Conservation (phyloP, 768 basidiomycete species). For the Mrakia hoshinonis region DNA sequence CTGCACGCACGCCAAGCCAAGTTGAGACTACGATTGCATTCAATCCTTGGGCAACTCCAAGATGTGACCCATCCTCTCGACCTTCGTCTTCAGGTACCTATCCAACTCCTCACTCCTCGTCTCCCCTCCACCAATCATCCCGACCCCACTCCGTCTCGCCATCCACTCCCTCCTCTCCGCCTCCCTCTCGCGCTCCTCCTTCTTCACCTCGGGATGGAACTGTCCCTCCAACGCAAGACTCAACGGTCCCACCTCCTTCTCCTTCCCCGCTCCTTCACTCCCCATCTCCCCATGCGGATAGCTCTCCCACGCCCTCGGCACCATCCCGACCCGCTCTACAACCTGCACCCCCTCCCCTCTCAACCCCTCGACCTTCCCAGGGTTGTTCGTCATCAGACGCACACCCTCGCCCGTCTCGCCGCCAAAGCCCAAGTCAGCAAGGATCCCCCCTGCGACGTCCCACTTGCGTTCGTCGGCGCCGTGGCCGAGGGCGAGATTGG, state of each 20-base stretch:
- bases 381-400: constrained; percentile 89
- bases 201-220: constrained; percentile 28
- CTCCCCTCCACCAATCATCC: constrained; percentile 68
- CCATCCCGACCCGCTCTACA: constrained; percentile 82
- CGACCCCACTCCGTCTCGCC: constrained; percentile 54
- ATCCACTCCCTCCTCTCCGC: constrained; percentile 37
- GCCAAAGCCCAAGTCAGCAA: constrained; percentile 75
- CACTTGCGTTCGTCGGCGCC: constrained; percentile 89
- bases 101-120: constrained; percentile 80
- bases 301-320: constrained; percentile 73
- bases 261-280: constrained; percentile 26
- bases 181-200: constrained; percentile 17
- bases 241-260: constrained; percentile 17
- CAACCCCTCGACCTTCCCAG: constrained; percentile 86
- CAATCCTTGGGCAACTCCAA: constrained; percentile 46
- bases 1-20: too few relatives aligned
- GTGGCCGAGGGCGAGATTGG: constrained; percentile 90
- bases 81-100: constrained; percentile 89
- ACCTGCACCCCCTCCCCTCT: constrained; percentile 72
- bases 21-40: too few relatives aligned
- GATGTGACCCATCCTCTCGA: constrained; percentile 95
- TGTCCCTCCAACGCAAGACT: constrained; percentile 31
- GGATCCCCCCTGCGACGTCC: constrained; percentile 79
- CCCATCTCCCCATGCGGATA: constrained; percentile 18
- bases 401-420: constrained; percentile 39